Evolutionary conservation across 2,329 filamentous ascomycete genomes (phyloP).

Genomic region (Malbranchea cinnamomea): DNA sequence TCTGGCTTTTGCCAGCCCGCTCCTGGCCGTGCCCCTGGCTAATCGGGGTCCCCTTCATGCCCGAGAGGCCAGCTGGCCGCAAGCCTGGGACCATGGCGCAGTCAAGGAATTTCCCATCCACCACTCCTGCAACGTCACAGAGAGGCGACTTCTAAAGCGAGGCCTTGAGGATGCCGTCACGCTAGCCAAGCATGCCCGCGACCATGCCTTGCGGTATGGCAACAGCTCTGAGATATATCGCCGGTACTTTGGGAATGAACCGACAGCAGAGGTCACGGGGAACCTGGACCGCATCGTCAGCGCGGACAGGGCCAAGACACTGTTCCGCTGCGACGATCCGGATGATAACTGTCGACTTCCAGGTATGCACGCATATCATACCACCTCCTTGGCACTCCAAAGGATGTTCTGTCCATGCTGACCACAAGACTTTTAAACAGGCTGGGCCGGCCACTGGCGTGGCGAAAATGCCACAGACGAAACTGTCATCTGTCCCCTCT

Average conservation of each 20-base stretch:
- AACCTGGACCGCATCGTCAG: conserved; percentile 43
- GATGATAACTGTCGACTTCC: conserved; percentile 46
- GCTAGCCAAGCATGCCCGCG: conserved; percentile 45
- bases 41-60: not conserved
- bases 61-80: not conserved
- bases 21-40: conserved; percentile 4
- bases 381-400: not conserved
- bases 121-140: conserved; percentile 49
- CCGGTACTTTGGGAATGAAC: conserved; percentile 51
- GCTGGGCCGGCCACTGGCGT: conserved; percentile 54
- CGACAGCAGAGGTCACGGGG: conserved; percentile 44
- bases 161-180: conserved; percentile 44
- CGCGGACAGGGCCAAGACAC: conserved; percentile 39
- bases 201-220: conserved; percentile 38
- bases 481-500: conserved; percentile 54
- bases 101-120: conserved; percentile 39
- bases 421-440: conserved; percentile 22
- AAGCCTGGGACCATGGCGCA: conserved; percentile 22
- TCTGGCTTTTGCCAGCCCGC: conserved; percentile 1
- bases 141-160: conserved; percentile 39
- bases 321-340: conserved; percentile 55
- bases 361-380: conserved; percentile 24
- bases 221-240: conserved; percentile 43
- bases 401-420: conserved; percentile 1
- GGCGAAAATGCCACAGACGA: conserved; percentile 49